Conservation (phyloP, 2,329 filamentous ascomycete species). For the Furcasterigmium sp. region DNA sequence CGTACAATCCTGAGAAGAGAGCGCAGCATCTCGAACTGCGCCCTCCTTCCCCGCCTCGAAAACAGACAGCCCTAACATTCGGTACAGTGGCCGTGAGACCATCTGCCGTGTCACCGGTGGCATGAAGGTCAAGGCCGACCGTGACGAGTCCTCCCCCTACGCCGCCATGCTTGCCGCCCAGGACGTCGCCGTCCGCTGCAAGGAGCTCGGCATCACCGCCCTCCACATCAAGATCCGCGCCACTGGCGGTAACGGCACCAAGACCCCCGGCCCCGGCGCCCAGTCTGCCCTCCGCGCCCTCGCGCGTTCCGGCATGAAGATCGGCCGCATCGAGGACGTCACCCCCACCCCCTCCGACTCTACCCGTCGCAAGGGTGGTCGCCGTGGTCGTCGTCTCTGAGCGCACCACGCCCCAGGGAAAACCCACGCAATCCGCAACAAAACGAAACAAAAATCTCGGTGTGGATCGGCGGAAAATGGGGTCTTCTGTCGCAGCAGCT, state of each 20-base stretch:
- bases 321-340: slow-evolving; percentile 98
- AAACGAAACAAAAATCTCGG: slow-evolving; percentile 8
- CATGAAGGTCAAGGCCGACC: slow-evolving; percentile 99
- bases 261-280: slow-evolving; percentile 98
- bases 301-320: slow-evolving; percentile 99
- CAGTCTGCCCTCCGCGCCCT: slow-evolving; percentile 98
- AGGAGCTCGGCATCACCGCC: slow-evolving; percentile 73
- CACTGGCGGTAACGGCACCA: slow-evolving; percentile 98
- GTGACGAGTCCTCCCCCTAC: slow-evolving; percentile 99
- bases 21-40: neutral
- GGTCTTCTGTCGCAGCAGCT: slow-evolving; percentile 3
- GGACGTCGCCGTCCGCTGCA: slow-evolving; percentile 86
- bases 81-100: slow-evolving; percentile 95
- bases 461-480: neutral
- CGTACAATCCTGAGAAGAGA: slow-evolving; percentile 29
- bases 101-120: slow-evolving; percentile 99
- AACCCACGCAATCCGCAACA: too few species aligned
- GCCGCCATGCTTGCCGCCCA: slow-evolving; percentile 99
- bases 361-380: slow-evolving; percentile 99
- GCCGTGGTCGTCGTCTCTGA: slow-evolving; percentile 99
- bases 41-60: neutral
- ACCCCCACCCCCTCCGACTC: slow-evolving; percentile 98
- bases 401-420: slow-evolving; percentile 29
- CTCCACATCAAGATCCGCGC: slow-evolving; percentile 99
- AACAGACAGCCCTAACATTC: slow-evolving; percentile 54